These are phyloP conservation scores for Aspergillus aculeatus DNA, from an alignment of 2,329 filamentous ascomycete species.

Conservation along the genomic window DNA sequence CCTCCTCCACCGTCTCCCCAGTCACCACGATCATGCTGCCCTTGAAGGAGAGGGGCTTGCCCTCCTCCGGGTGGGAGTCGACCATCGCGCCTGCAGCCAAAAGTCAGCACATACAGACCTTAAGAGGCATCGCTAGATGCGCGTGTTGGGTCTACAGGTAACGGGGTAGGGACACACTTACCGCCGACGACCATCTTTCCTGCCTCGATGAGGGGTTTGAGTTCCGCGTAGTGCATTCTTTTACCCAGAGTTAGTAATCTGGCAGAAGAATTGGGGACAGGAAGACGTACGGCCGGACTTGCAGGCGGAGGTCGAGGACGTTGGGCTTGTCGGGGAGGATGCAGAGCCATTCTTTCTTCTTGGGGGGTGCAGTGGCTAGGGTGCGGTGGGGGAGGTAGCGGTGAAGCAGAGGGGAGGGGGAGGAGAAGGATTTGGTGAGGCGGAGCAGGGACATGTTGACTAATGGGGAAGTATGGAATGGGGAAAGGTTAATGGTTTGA, in stretches of 20 bases:
- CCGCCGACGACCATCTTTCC: constrained; percentile 18
- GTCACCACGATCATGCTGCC: constrained; percentile 23
- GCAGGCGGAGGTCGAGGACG: constrained; percentile 9
- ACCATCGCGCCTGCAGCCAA: constrained; percentile 18
- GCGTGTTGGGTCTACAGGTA: neutral
- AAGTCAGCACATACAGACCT: neutral
- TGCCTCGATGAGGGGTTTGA: constrained; percentile 13
- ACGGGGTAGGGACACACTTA: neutral
- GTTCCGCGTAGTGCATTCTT: constrained; percentile 15
- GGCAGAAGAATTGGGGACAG: neutral
- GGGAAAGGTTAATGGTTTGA: too few species aligned
- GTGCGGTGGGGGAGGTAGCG: neutral
- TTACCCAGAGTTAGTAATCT: neutral
- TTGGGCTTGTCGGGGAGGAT: constrained; percentile 18
- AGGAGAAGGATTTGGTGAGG: neutral
- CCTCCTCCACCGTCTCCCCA: constrained; percentile 17
- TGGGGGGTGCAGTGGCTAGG: neutral
- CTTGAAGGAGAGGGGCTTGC: constrained; percentile 12
- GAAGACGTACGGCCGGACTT: constrained; percentile 10
- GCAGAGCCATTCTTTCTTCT: constrained; percentile 13
- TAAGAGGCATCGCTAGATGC: too few species aligned
- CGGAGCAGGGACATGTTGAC: neutral
- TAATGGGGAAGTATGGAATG: too few species aligned
- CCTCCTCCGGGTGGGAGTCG: constrained; percentile 12
- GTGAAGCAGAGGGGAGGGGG: neutral